Evolutionary conservation across 495 filamentous ascomycete genomes (phyloP).

Genomic region (Pseudevernia furfuracea): DNA sequence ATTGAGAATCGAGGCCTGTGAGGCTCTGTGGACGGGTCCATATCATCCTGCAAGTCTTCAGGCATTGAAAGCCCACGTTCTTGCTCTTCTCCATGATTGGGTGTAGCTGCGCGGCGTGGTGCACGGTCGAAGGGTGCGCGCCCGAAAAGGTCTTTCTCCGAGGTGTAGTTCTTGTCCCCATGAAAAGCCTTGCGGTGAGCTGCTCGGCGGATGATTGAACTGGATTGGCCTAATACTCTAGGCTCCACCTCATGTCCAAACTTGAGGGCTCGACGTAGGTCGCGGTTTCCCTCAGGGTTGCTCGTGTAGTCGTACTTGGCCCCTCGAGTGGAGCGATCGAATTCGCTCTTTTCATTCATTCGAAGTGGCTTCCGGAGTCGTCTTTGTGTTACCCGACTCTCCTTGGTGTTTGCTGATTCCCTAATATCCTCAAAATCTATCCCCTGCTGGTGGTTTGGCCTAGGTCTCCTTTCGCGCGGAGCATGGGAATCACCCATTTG

Average conservation of each 20-base stretch:
- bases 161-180: neutral
- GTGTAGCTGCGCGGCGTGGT: constrained; percentile 1
- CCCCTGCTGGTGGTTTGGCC: constrained; percentile 13
- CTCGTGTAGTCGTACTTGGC: constrained; percentile 1
- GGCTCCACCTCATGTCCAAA: constrained; percentile 6
- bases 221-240: neutral
- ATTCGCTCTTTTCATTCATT: neutral
- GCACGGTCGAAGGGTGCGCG: neutral
- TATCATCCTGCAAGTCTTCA: neutral
- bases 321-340: neutral
- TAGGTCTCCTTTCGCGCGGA: neutral
- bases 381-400: constrained; percentile 5
- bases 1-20: constrained; percentile 4
- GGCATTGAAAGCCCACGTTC: neutral
- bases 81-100: neutral
- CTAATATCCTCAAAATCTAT: constrained; percentile 4
- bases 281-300: constrained; percentile 11
- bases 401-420: constrained; percentile 1
- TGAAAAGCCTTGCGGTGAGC: constrained; percentile 5
- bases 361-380: neutral
- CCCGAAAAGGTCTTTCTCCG: neutral
- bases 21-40: neutral
- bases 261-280: constrained; percentile 4
- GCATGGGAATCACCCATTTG: neutral
- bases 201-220: neutral